A percentile compares a stretch with the other conserved stretches of the same genome.
These are phyloP conservation scores for Eudorina sp. DNA, from an alignment of 139 green algal species.

Conservation along the genomic window DNA sequence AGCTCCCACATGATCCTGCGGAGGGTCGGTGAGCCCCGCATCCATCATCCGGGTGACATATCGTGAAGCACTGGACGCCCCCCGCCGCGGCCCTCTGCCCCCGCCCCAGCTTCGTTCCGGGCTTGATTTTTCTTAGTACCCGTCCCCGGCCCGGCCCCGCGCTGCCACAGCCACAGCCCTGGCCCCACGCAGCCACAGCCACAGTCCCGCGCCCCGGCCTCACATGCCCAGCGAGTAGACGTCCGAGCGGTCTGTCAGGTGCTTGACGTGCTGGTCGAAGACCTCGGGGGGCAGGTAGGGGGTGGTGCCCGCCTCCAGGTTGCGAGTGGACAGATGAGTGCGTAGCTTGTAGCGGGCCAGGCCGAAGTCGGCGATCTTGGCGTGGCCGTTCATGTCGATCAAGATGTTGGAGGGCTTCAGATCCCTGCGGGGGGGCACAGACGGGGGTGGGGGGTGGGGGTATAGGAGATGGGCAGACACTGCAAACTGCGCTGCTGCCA, in stretches of 20 bases:
- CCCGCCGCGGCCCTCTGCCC: no score
- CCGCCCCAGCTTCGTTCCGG: no score
- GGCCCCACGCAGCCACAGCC: no score
- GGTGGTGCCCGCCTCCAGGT: slow-evolving; percentile 37
- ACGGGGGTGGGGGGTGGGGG: background rate
- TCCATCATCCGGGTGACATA: no score
- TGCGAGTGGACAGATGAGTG: slow-evolving; percentile 10
- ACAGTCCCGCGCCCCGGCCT: background rate
- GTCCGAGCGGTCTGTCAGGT: slow-evolving; percentile 32
- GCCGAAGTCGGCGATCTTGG: slow-evolving; percentile 21
- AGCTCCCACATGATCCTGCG: slow-evolving; percentile 36
- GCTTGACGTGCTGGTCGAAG: slow-evolving; percentile 34
- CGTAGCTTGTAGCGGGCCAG: slow-evolving; percentile 29
- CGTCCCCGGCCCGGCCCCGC: no score
- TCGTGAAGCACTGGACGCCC: no score
- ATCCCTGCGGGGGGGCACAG: background rate
- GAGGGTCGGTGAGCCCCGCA: no score
- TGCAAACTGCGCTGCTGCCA: no score
- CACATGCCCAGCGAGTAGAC: slow-evolving; percentile 35
- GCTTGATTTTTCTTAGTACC: no score
- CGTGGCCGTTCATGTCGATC: background rate
- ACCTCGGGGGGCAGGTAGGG: slow-evolving; percentile 31
- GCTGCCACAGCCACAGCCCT: no score
- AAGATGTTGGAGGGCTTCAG: slow-evolving; percentile 34
- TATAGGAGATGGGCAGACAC: no score